Conservation (phyloP, 1,139 yeast genomes). For the Yamadazyma sp. region DNA sequence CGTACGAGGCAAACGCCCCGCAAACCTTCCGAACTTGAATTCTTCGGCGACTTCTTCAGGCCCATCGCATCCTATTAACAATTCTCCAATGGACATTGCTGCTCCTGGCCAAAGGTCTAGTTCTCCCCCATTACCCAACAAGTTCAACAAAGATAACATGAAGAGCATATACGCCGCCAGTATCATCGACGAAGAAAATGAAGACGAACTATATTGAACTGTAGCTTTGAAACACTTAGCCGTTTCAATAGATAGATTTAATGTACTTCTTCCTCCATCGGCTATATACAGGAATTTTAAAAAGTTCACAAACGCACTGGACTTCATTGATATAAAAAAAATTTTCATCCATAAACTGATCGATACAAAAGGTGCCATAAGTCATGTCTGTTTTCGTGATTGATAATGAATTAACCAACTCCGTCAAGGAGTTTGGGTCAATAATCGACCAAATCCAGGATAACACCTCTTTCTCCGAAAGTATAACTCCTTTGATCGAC, state of each 20-base stretch:
- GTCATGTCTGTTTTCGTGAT: constrained; percentile 49
- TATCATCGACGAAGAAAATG: constrained; percentile 23
- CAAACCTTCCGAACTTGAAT: background rate
- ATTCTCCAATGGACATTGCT: constrained; percentile 1
- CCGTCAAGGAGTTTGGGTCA: constrained; percentile 41
- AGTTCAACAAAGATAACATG: constrained; percentile 2
- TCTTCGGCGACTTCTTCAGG: background rate
- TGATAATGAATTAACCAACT: constrained; percentile 45
- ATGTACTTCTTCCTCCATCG: background rate
- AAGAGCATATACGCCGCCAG: constrained; percentile 8
- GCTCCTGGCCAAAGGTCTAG: constrained; percentile 23
- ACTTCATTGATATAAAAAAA: constrained; percentile 2
- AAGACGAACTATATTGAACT: constrained; percentile 6
- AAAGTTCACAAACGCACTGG: background rate
- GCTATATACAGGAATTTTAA: background rate
- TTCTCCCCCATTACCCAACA: constrained; percentile 35
- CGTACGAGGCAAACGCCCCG: background rate
- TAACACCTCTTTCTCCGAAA: constrained; percentile 27
- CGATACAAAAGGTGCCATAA: background rate
- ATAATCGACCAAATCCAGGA: constrained; percentile 38
- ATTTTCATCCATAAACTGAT: constrained; percentile 4
- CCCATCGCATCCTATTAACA: background rate
- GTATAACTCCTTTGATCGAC: constrained; percentile 20
- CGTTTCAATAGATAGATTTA: background rate
- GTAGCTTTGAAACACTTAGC: no score